Percentiles rank a stretch among this genome's conserved stretches.
These are phyloP conservation scores for Pythium rishiriense DNA, from an alignment of 352 stramenopile genomes.

Conservation along the genomic window DNA sequence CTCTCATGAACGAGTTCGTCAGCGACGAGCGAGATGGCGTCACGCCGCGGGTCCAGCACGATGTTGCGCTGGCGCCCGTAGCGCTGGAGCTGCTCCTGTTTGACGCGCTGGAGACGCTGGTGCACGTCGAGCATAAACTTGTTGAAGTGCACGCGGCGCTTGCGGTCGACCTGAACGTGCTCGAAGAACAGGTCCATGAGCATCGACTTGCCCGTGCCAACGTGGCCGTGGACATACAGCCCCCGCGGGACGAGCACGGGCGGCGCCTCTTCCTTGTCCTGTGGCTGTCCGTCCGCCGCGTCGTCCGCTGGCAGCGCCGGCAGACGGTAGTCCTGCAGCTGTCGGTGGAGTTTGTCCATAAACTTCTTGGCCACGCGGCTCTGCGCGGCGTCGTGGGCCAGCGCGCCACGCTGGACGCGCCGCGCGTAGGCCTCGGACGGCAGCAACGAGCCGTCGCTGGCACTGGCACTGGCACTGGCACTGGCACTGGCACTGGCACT, in stretches of 20 bases:
- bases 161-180: slow-evolving; percentile 52
- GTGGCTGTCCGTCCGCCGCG: not conserved
- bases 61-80: slow-evolving; percentile 89
- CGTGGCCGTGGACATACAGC: slow-evolving; percentile 94
- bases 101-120: slow-evolving; percentile 87
- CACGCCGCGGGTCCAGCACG: slow-evolving; percentile 62
- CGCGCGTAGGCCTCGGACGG: slow-evolving; percentile 23
- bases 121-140: slow-evolving; percentile 97
- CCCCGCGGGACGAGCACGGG: slow-evolving; percentile 72
- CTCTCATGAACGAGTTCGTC: slow-evolving; percentile 84
- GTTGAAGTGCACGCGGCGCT: slow-evolving; percentile 96
- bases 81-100: slow-evolving; percentile 79
- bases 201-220: slow-evolving; percentile 97
- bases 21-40: slow-evolving; percentile 82
- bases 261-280: not conserved
- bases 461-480: not conserved
- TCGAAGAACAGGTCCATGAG: slow-evolving; percentile 96
- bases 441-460: not conserved
- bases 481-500: no score
- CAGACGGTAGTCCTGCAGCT: slow-evolving; percentile 52
- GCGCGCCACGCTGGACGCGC: slow-evolving; percentile 14
- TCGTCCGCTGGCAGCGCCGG: slow-evolving; percentile 28
- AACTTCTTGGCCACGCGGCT: slow-evolving; percentile 30
- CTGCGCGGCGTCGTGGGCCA: slow-evolving; percentile 27
- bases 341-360: slow-evolving; percentile 64